Percentiles rank a stretch among this genome's conserved stretches.
Evolutionary conservation across 2,329 filamentous ascomycete genomes (phyloP).

Genomic region (Aureobasidium sp.): DNA sequence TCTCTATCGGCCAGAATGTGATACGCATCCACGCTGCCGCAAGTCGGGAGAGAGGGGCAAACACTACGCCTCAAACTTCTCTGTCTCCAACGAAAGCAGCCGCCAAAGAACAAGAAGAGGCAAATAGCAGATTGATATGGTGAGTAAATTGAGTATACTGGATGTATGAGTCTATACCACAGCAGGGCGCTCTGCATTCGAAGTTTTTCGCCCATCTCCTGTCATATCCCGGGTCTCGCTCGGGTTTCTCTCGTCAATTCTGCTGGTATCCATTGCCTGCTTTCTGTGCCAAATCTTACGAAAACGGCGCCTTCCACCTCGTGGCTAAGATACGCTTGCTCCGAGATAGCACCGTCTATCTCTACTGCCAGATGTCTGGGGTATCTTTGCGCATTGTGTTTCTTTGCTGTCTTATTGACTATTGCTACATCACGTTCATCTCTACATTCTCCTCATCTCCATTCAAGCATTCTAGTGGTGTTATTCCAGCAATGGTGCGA

Average conservation of each 20-base stretch:
- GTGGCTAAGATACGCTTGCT: background rate
- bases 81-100: background rate
- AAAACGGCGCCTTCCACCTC: background rate
- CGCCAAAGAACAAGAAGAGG: background rate
- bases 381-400: background rate
- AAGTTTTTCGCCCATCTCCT: background rate
- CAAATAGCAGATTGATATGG: background rate
- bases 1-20: background rate
- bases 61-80: background rate
- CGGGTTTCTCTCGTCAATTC: conserved; percentile 3
- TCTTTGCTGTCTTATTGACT: background rate
- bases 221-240: background rate
- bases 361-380: background rate
- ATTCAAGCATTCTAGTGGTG: no score
- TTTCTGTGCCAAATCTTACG: background rate
- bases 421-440: background rate
- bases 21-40: conserved; percentile 8
- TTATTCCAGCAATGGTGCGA: background rate
- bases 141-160: background rate
- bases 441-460: background rate
- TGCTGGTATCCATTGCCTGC: background rate
- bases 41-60: background rate
- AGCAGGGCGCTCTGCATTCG: background rate
- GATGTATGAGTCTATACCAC: background rate
- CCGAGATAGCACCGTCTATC: conserved; percentile 10